Percentiles rank a stretch among this genome's conserved stretches.
phyloP scores from a whole-genome alignment of 805 yeast genomes.

The Huiozyma sinensis region DNA sequence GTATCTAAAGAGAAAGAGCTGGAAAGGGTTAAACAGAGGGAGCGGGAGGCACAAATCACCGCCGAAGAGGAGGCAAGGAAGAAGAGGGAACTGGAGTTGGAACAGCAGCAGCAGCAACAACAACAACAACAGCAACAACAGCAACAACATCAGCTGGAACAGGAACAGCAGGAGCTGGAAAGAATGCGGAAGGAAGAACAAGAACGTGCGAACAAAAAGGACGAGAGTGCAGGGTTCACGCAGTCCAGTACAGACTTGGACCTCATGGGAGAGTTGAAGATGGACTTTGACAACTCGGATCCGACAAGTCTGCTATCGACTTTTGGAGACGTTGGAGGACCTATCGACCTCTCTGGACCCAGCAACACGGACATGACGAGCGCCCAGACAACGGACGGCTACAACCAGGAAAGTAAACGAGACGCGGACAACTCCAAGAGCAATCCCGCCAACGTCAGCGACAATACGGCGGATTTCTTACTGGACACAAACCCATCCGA shows the following conservation, averaged over 20 bases:
- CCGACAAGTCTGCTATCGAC: neutral
- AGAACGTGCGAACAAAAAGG: constrained; percentile 4
- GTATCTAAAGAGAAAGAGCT: constrained; percentile 25
- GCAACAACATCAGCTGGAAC: neutral
- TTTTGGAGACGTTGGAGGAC: neutral
- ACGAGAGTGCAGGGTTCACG: constrained; percentile 5
- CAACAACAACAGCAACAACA: neutral
- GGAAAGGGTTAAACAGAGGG: constrained; percentile 5
- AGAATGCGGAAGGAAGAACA: constrained; percentile 4
- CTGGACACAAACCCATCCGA: neutral
- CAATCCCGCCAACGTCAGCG: neutral
- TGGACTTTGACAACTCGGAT: neutral
- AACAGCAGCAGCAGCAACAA: constrained; percentile 1
- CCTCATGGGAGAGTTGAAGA: neutral
- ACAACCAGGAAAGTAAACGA: neutral
- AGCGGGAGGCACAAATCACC: constrained; percentile 6
- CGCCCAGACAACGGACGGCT: neutral
- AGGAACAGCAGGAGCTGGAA: neutral
- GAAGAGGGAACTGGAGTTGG: constrained; percentile 1
- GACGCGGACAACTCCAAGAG: neutral
- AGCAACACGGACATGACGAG: neutral
- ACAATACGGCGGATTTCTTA: neutral
- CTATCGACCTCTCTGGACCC: neutral
- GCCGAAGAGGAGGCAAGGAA: constrained; percentile 1
- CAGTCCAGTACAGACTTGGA: constrained; percentile 12